Evolutionary conservation across 805 yeast species (phyloP).

Genomic region (Monosporozyma aquatica): DNA sequence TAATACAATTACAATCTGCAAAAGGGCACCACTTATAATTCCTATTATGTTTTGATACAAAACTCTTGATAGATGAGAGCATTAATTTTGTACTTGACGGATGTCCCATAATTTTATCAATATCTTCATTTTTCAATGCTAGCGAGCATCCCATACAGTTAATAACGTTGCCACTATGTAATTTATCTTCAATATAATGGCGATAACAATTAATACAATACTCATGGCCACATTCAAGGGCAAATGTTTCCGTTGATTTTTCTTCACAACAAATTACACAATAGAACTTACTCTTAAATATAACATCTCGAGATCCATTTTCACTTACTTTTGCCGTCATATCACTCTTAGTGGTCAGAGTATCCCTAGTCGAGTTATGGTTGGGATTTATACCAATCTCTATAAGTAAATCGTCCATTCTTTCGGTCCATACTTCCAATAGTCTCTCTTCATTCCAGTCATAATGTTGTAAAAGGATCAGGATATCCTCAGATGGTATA

Average conservation of each 20-base stretch:
- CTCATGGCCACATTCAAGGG: conserved; percentile 59
- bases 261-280: conserved; percentile 74
- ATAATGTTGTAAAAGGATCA: conserved; percentile 39
- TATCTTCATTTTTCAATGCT: conserved; percentile 32
- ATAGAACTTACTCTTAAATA: conserved; percentile 25
- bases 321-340: not conserved
- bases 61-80: conserved; percentile 36
- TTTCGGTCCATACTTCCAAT: conserved; percentile 45
- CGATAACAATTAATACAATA: conserved; percentile 64
- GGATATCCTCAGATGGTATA: conserved; percentile 28
- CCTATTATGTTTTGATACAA: conserved; percentile 41
- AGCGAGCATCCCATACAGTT: conserved; percentile 57
- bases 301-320: conserved; percentile 10
- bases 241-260: conserved; percentile 34
- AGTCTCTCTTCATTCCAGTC: conserved; percentile 53
- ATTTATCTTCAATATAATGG: conserved; percentile 44
- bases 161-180: conserved; percentile 38
- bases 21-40: conserved; percentile 74
- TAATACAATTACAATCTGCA: conserved; percentile 60
- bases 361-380: not conserved
- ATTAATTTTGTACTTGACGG: conserved; percentile 26
- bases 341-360: not conserved
- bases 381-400: conserved; percentile 28
- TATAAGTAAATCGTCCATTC: conserved; percentile 30
- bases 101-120: conserved; percentile 34